phyloP scores from a whole-genome alignment of 139 green algal genomes.

The Ettlia oleoabundans region DNA sequence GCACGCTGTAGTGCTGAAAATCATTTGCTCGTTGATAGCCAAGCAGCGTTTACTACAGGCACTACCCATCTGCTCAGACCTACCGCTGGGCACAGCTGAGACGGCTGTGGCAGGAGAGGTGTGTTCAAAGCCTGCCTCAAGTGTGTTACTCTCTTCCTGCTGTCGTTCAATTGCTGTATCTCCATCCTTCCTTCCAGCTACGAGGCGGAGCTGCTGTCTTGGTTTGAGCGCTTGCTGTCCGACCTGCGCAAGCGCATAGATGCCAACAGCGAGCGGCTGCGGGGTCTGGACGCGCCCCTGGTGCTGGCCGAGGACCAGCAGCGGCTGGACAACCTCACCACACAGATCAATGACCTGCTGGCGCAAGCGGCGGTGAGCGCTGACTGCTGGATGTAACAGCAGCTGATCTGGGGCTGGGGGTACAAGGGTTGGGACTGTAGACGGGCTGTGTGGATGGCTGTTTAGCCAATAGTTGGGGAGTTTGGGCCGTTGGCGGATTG shows the following conservation, averaged over 20 bases:
- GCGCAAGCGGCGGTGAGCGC: constrained; percentile 26
- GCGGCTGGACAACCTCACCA: constrained; percentile 42
- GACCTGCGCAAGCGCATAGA: constrained; percentile 56
- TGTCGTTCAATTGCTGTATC: too few species aligned
- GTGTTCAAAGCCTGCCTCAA: too few species aligned
- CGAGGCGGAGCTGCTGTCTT: constrained; percentile 52
- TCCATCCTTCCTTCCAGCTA: constrained; percentile 17
- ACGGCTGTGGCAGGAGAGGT: too few species aligned
- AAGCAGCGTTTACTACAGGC: too few species aligned
- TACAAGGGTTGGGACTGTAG: background rate
- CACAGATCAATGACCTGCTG: constrained; percentile 54
- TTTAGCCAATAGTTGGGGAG: too few species aligned
- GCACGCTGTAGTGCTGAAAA: background rate
- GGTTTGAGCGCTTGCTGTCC: constrained; percentile 50
- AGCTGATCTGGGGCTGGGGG: background rate
- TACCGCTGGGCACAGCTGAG: too few species aligned
- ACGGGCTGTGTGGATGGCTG: background rate
- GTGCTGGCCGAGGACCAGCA: constrained; percentile 42
- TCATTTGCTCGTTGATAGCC: background rate
- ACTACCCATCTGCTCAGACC: too few species aligned
- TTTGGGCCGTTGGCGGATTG: too few species aligned
- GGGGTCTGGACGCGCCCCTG: background rate
- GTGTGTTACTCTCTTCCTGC: too few species aligned
- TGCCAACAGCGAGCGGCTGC: constrained; percentile 49
- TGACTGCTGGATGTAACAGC: background rate